Conservation (phyloP, 805 yeast species). For the Yamadazyma laniorum region DNA sequence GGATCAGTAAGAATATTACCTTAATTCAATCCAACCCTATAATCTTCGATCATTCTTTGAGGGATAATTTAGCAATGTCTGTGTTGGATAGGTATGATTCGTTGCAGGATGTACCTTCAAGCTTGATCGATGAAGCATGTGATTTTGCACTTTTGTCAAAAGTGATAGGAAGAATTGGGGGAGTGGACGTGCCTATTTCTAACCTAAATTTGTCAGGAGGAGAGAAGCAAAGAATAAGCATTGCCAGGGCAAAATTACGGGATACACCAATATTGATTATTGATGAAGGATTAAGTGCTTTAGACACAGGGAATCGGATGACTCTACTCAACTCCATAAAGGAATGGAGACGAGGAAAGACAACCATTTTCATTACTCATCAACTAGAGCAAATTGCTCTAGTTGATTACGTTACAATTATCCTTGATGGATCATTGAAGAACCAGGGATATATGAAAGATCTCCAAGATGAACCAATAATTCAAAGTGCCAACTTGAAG, state of each 20-base stretch:
- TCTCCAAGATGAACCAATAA: slow-evolving; percentile 6
- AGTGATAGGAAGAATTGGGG: slow-evolving; percentile 33
- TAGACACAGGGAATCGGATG: slow-evolving; percentile 55
- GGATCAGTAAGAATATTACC: slow-evolving; percentile 64
- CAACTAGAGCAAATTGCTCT: slow-evolving; percentile 56
- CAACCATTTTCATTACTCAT: slow-evolving; percentile 84
- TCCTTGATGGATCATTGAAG: slow-evolving; percentile 57
- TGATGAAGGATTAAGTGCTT: slow-evolving; percentile 85
- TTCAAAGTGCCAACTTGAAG: slow-evolving; percentile 6
- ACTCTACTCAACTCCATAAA: slow-evolving; percentile 50
- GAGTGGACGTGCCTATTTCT: slow-evolving; percentile 52
- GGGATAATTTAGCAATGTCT: slow-evolving; percentile 63
- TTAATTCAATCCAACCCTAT: slow-evolving; percentile 71
- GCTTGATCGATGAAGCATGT: slow-evolving; percentile 41
- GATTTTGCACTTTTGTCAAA: slow-evolving; percentile 52
- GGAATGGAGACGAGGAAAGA: slow-evolving; percentile 59
- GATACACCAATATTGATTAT: slow-evolving; percentile 73
- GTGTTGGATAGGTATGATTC: slow-evolving; percentile 20
- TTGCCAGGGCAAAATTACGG: slow-evolving; percentile 78
- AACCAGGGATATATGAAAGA: slow-evolving; percentile 17
- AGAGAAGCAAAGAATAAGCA: slow-evolving; percentile 76
- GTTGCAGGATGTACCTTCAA: slow-evolving; percentile 19
- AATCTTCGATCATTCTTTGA: slow-evolving; percentile 61
- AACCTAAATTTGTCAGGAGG: slow-evolving; percentile 74
- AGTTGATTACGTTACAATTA: slow-evolving; percentile 56